phyloP scores from a whole-genome alignment of 306 rosid genomes.

The Erythrophleum fordii region DNA sequence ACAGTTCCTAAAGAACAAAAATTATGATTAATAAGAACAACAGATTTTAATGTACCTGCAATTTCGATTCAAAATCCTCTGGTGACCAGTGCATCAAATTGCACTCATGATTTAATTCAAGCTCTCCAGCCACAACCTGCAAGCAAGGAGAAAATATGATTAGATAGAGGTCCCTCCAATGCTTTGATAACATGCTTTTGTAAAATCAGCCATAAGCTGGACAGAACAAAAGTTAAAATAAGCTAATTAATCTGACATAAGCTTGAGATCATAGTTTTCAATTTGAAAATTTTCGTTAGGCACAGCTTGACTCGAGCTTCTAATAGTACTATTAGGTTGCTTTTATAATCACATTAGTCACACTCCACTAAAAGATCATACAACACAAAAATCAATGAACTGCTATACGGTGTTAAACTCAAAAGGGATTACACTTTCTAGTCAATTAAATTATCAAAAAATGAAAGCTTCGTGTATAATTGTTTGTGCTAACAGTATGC shows the following conservation, averaged over 20 bases:
- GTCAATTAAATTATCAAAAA: conserved; percentile 16
- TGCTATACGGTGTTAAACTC: background rate
- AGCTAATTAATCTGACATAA: background rate
- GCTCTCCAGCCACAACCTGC: conserved; percentile 93
- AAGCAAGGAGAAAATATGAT: conserved; percentile 30
- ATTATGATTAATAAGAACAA: background rate
- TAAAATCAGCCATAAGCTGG: background rate
- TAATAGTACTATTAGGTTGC: background rate
- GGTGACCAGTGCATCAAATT: conserved; percentile 88
- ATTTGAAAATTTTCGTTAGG: background rate
- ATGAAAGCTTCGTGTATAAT: background rate
- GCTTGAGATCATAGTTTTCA: conserved; percentile 7
- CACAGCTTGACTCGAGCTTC: background rate
- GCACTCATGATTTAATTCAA: conserved; percentile 83
- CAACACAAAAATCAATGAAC: background rate
- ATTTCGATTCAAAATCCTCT: conserved; percentile 84
- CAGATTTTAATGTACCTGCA: conserved; percentile 59
- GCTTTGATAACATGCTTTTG: conserved; percentile 7
- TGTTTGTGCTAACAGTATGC: background rate
- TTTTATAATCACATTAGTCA: background rate
- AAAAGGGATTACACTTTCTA: background rate
- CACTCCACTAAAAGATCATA: background rate
- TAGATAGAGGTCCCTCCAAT: background rate
- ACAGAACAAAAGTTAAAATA: background rate
- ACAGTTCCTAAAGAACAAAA: background rate